These are phyloP conservation scores for Abrus precatorius DNA, from an alignment of 306 rosid species.

Conservation along the genomic window DNA sequence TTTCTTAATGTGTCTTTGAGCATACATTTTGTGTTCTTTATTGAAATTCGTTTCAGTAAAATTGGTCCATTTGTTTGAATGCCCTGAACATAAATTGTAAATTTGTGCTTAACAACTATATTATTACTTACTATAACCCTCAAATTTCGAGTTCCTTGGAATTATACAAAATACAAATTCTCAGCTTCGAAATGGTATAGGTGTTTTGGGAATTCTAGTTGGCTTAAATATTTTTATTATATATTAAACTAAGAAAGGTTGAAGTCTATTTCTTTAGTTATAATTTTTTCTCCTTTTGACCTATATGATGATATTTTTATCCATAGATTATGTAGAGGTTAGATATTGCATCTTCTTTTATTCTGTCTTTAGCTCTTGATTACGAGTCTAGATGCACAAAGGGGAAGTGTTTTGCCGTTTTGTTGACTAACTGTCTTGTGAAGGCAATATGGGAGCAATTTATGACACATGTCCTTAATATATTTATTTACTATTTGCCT, in stretches of 20 bases:
- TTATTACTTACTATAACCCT: slow-evolving; percentile 11
- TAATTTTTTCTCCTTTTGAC: background rate
- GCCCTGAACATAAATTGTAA: slow-evolving; percentile 20
- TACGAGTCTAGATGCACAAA: slow-evolving; percentile 15
- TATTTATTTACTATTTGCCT: slow-evolving; percentile 28
- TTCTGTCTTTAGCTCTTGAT: slow-evolving; percentile 17
- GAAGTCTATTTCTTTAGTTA: background rate
- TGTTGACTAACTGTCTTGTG: slow-evolving; percentile 31
- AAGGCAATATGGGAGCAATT: slow-evolving; percentile 8
- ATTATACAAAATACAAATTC: background rate
- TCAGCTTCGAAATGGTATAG: background rate
- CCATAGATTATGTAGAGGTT: background rate
- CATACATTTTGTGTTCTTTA: background rate
- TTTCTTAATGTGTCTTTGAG: background rate
- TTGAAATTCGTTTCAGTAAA: slow-evolving; percentile 26
- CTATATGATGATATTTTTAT: background rate
- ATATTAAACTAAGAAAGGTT: background rate
- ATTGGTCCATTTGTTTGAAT: slow-evolving; percentile 10
- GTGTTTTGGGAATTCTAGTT: slow-evolving; percentile 20
- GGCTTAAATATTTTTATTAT: slow-evolving; percentile 15
- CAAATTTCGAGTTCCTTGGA: slow-evolving; percentile 23
- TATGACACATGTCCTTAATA: slow-evolving; percentile 28
- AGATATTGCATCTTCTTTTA: background rate
- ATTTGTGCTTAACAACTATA: background rate
- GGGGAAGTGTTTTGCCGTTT: slow-evolving; percentile 14